phyloP scores from a whole-genome alignment of 352 stramenopile species.

The Pythium utonaiense region DNA sequence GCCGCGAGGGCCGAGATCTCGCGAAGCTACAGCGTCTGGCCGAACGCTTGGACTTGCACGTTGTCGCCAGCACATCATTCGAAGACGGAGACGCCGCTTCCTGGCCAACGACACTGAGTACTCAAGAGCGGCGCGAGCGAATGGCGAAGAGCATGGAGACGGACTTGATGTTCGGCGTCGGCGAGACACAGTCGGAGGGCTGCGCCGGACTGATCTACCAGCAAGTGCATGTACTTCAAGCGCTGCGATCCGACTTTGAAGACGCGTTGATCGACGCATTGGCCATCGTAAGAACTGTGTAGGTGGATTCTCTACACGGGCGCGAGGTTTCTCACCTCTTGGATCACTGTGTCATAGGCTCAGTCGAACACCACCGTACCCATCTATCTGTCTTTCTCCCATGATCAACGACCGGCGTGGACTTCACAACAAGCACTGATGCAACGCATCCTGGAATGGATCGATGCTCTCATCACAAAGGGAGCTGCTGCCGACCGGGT shows the following conservation, averaged over 20 bases:
- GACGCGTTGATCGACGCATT: slow-evolving; percentile 32
- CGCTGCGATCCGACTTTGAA: slow-evolving; percentile 21
- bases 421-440: not conserved
- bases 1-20: slow-evolving; percentile 43
- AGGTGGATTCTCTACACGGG: not conserved
- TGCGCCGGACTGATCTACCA: slow-evolving; percentile 68
- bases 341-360: slow-evolving; percentile 29
- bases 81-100: slow-evolving; percentile 26
- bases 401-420: not conserved
- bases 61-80: slow-evolving; percentile 59
- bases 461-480: slow-evolving; percentile 30
- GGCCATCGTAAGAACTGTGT: slow-evolving; percentile 24
- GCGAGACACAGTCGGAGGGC: slow-evolving; percentile 9
- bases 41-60: slow-evolving; percentile 37
- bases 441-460: slow-evolving; percentile 27
- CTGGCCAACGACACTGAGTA: slow-evolving; percentile 14
- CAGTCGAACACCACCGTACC: slow-evolving; percentile 50
- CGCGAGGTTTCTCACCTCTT: not conserved
- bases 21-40: slow-evolving; percentile 19
- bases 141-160: slow-evolving; percentile 54
- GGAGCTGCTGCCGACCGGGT: slow-evolving; percentile 35
- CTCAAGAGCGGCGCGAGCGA: slow-evolving; percentile 38
- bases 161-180: slow-evolving; percentile 67
- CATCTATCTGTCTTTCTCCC: slow-evolving; percentile 68
- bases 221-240: slow-evolving; percentile 34